Evolutionary conservation across 345 rosid genomes (phyloP), one percentile per base, ranked within the genome.

Genomic region (Hirschfeldia incana): DNA sequence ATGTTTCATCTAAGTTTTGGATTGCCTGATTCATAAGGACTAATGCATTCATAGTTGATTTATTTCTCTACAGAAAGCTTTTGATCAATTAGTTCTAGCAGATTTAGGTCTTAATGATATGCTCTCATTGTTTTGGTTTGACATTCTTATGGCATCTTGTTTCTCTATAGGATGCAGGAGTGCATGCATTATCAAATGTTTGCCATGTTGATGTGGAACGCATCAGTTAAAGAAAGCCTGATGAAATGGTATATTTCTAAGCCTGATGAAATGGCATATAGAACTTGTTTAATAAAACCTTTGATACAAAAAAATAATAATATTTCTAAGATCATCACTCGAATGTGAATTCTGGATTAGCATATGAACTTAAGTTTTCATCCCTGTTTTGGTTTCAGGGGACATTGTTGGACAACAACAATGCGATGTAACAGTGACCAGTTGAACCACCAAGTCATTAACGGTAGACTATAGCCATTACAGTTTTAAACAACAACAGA

Each of bases 91-190:
- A 29, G 32, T 3, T 29, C 32, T 29, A 29, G 32, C 32, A 29
- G 32, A 29, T 29, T 29, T 29, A 29, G 32, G 32, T 2, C 3
- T 29, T 29, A 29, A 29, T 29, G 30, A 29, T 29, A 29, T 29
- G 3, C 3, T 2, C 30, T 29, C 69, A 3, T 12, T 74, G 28
- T 59, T n/a, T n/a, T n/a, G n/a, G n/a, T n/a, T n/a, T n/a, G n/a
- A n/a, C n/a, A n/a, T n/a, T n/a, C n/a, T n/a, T n/a, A n/a, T n/a
- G n/a, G n/a, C n/a, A n/a, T n/a, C 67, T n/a, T n/a, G n/a, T n/a
- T n/a, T n/a, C n/a, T n/a, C n/a, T n/a, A n/a, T 82, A 94, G 98
- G 98, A 94, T 85, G 92, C 97, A 7, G 98, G 98, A 65, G 98
- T 94, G 9, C 98, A 94, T 85, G 97, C 98, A 60, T 80, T 92